These are phyloP conservation scores for Nicotiana sylvestris DNA, from an alignment of 257 asterid genomes.

Conservation along the genomic window DNA sequence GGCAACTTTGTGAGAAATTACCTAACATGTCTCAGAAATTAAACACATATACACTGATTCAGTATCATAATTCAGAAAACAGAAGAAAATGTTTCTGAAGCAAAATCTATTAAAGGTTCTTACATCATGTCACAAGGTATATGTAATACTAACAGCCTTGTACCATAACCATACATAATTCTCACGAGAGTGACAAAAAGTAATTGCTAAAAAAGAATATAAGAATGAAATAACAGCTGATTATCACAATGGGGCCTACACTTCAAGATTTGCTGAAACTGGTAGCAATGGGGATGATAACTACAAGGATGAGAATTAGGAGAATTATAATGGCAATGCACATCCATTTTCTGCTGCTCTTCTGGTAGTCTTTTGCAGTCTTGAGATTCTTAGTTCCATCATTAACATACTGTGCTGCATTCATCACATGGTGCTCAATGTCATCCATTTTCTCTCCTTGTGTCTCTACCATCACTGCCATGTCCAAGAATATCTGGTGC, in stretches of 20 bases:
- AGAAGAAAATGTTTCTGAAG: neutral
- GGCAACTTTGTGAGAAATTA: neutral
- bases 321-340: conserved; percentile 63
- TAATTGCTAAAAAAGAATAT: neutral
- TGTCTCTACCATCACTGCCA: conserved; percentile 96
- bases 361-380: conserved; percentile 65
- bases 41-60: neutral
- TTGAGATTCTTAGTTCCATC: conserved; percentile 75
- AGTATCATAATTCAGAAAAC: neutral
- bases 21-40: neutral
- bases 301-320: conserved; percentile 49
- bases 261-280: conserved; percentile 60
- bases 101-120: neutral
- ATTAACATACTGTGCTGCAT: conserved; percentile 54
- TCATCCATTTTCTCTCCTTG: conserved; percentile 94
- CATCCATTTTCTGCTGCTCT: conserved; percentile 77
- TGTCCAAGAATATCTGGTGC: conserved; percentile 84
- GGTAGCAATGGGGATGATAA: conserved; percentile 64
- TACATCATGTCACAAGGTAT: neutral
- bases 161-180: neutral
- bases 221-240: conserved; percentile 3
- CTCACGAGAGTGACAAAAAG: conserved; percentile 2
- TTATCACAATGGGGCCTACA: neutral
- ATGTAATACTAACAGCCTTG: neutral
- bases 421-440: conserved; percentile 79